A percentile compares a stretch with the other conserved stretches of the same genome.
These are phyloP conservation scores for Axilococcus clingmanii DNA, from an alignment of 139 green algal species.

Conservation along the genomic window DNA sequence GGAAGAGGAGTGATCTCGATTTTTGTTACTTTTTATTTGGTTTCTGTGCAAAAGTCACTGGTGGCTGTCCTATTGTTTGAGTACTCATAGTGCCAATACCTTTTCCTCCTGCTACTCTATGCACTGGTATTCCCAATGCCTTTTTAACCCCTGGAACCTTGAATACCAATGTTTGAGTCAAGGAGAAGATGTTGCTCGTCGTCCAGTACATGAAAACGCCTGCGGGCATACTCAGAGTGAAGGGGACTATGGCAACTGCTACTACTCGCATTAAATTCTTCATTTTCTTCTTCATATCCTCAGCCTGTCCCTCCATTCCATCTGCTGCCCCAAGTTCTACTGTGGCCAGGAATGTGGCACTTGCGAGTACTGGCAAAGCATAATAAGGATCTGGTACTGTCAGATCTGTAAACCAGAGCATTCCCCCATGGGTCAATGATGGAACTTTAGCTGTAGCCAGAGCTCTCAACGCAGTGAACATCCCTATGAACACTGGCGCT, in stretches of 20 bases:
- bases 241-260: constrained; percentile 53
- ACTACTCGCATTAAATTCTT: constrained; percentile 55
- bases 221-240: constrained; percentile 45
- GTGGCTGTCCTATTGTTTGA: not conserved
- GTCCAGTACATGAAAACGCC: constrained; percentile 55
- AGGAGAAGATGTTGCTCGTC: constrained; percentile 35
- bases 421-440: constrained; percentile 54
- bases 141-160: constrained; percentile 24
- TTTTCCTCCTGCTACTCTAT: constrained; percentile 1
- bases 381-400: constrained; percentile 68
- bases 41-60: too few relatives aligned
- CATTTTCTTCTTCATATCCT: constrained; percentile 30
- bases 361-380: constrained; percentile 60
- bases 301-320: constrained; percentile 44
- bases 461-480: constrained; percentile 50
- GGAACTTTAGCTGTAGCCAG: constrained; percentile 48
- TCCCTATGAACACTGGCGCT: constrained; percentile 56
- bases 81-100: not conserved
- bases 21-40: too few relatives aligned
- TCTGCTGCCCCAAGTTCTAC: constrained; percentile 60
- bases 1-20: too few relatives aligned
- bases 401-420: constrained; percentile 78
- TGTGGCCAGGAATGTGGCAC: constrained; percentile 53
- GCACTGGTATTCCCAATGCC: constrained; percentile 16
- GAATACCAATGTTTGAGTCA: constrained; percentile 24